Evolutionary conservation across 2,329 filamentous ascomycete species (phyloP).

Genomic region (Pseudogymnoascus sp.): DNA sequence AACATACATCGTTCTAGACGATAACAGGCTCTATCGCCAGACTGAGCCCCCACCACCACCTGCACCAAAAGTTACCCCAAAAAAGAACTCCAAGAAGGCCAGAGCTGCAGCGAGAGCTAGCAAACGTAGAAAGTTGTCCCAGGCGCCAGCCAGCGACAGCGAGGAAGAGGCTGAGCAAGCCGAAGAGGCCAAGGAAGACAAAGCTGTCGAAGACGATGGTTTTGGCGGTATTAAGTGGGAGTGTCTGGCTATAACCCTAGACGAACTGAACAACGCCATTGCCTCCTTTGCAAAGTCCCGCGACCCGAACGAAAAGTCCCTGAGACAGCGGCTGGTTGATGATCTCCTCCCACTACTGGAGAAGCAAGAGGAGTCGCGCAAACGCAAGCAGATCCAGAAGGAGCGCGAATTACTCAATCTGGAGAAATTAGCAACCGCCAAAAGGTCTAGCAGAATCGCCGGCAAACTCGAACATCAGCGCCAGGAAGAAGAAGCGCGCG

Average conservation of each 20-base stretch:
- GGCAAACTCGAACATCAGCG: slow-evolving; percentile 71
- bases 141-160: slow-evolving; percentile 31
- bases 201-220: slow-evolving; percentile 46
- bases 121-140: slow-evolving; percentile 60
- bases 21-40: slow-evolving; percentile 83
- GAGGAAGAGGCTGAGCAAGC: slow-evolving; percentile 34
- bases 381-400: slow-evolving; percentile 57
- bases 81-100: slow-evolving; percentile 56
- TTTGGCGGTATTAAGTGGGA: slow-evolving; percentile 80
- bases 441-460: slow-evolving; percentile 84
- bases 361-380: slow-evolving; percentile 65
- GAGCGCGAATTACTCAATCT: slow-evolving; percentile 74
- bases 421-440: slow-evolving; percentile 85
- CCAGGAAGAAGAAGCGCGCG: slow-evolving; percentile 60
- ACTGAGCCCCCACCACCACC: slow-evolving; percentile 64
- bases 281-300: slow-evolving; percentile 64
- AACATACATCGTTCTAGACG: slow-evolving; percentile 83
- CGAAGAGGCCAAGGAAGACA: slow-evolving; percentile 24
- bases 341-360: slow-evolving; percentile 80
- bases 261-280: slow-evolving; percentile 68
- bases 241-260: slow-evolving; percentile 73
- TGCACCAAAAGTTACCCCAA: slow-evolving; percentile 49
- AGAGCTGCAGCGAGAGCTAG: slow-evolving; percentile 57
- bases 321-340: slow-evolving; percentile 63
- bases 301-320: slow-evolving; percentile 74